Percentiles rank a stretch among this genome's conserved stretches.
phyloP scores from a whole-genome alignment of 2,329 filamentous ascomycete genomes.

The Aulographum hederae region DNA sequence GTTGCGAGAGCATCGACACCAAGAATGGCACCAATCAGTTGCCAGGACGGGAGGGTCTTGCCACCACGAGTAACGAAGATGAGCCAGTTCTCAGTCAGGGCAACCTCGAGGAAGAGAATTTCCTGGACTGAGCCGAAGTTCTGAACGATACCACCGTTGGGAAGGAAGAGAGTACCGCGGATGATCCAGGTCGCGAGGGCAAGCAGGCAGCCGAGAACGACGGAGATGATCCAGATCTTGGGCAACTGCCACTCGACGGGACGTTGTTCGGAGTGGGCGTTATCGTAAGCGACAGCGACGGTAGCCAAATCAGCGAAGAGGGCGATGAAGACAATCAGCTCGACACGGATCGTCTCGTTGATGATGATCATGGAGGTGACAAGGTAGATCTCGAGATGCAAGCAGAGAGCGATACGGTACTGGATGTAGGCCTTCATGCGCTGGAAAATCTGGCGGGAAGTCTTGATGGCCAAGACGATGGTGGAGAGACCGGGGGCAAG shows the following conservation, averaged over 20 bases:
- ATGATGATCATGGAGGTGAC: constrained; percentile 65
- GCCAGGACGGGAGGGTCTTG: constrained; percentile 57
- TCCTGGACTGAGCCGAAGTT: constrained; percentile 59
- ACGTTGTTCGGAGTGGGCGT: constrained; percentile 55
- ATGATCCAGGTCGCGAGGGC: constrained; percentile 56
- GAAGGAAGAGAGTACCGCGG: constrained; percentile 50
- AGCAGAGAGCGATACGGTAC: constrained; percentile 58
- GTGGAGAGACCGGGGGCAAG: constrained; percentile 53
- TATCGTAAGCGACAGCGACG: constrained; percentile 63
- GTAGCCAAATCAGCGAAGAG: constrained; percentile 66
- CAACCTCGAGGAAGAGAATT: constrained; percentile 37
- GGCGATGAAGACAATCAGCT: constrained; percentile 63
- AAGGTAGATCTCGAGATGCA: constrained; percentile 60
- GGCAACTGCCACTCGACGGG: constrained; percentile 67
- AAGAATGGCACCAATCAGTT: constrained; percentile 52
- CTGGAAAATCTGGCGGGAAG: constrained; percentile 57
- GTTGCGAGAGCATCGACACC: constrained; percentile 55
- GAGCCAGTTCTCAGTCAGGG: constrained; percentile 35
- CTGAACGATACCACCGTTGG: constrained; percentile 54
- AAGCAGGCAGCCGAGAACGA: constrained; percentile 49
- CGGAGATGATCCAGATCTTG: constrained; percentile 64
- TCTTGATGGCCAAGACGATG: constrained; percentile 57
- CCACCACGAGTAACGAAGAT: constrained; percentile 40
- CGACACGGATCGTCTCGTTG: constrained; percentile 54
- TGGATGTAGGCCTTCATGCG: constrained; percentile 64